Percentiles rank a stretch among this genome's conserved stretches.
These are phyloP conservation scores for Hyparrhenia diplandra DNA, from an alignment of 176 grass and related monocot genomes.

Conservation along the genomic window DNA sequence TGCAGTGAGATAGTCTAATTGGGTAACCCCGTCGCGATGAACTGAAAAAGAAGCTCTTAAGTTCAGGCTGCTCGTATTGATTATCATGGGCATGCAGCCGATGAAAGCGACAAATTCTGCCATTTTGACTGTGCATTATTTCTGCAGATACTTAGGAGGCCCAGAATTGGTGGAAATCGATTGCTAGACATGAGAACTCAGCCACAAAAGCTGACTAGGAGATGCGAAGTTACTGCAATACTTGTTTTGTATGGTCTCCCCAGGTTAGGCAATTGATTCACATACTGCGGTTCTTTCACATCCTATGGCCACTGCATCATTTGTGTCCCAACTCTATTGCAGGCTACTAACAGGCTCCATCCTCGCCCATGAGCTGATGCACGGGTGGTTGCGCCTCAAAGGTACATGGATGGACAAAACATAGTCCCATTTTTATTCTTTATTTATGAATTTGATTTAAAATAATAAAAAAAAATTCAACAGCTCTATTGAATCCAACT, in stretches of 20 bases:
- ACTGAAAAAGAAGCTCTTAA: no score
- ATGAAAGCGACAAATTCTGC: no score
- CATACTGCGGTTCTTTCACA: neutral
- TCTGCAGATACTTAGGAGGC: no score
- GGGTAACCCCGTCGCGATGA: neutral
- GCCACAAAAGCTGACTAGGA: constrained; percentile 71
- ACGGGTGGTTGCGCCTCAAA: constrained; percentile 92
- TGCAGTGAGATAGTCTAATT: neutral
- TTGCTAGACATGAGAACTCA: constrained; percentile 73
- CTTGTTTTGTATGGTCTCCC: no score
- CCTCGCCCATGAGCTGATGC: constrained; percentile 95
- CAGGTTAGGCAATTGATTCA: constrained; percentile 40
- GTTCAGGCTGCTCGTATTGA: no score
- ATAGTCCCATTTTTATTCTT: neutral
- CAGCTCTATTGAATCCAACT: neutral
- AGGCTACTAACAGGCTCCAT: constrained; percentile 93
- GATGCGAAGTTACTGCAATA: constrained; percentile 85
- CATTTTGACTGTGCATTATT: no score
- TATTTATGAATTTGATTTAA: neutral
- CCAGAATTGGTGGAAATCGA: constrained; percentile 60
- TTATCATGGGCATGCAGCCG: no score
- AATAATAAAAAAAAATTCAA: neutral
- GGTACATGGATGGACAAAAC: constrained; percentile 32
- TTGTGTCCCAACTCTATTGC: constrained; percentile 14
- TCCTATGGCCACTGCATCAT: neutral